Conservation (phyloP, 23 red algal species). For the Rhodosorus marinus region DNA sequence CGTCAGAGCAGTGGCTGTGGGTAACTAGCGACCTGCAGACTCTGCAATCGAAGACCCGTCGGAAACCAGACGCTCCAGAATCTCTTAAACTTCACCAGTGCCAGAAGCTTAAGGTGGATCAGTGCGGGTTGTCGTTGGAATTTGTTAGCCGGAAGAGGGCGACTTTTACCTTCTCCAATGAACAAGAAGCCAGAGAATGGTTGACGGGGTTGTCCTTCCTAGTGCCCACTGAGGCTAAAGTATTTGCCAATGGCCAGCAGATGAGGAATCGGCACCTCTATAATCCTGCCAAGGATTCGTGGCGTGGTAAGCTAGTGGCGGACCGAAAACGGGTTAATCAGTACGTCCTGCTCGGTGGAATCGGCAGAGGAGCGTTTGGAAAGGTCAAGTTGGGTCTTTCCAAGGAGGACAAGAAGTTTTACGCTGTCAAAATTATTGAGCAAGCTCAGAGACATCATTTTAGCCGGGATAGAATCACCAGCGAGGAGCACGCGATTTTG, state of each 20-base stretch:
- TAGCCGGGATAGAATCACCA: no score
- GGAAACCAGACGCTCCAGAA: slow-evolving; percentile 28
- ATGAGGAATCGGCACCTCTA: slow-evolving; percentile 16
- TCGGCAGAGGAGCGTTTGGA: slow-evolving; percentile 74
- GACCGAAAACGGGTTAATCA: slow-evolving; percentile 60
- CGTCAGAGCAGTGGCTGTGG: slow-evolving; percentile 71
- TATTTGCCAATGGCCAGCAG: slow-evolving; percentile 12
- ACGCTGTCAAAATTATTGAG: slow-evolving; percentile 70
- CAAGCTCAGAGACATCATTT: no score
- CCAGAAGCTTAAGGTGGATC: slow-evolving; percentile 25
- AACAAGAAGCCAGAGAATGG: slow-evolving; percentile 36
- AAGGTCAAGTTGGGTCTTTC: slow-evolving; percentile 77
- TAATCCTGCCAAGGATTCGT: slow-evolving; percentile 51
- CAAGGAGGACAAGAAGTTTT: slow-evolving; percentile 51
- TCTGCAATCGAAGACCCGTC: slow-evolving; percentile 61
- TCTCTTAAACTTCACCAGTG: slow-evolving; percentile 43
- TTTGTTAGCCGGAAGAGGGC: slow-evolving; percentile 25
- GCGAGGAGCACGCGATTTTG: neutral
- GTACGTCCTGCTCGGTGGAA: slow-evolving; percentile 67
- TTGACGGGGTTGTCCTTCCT: slow-evolving; percentile 53
- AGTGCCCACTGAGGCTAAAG: slow-evolving; percentile 63
- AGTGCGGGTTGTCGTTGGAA: slow-evolving; percentile 43
- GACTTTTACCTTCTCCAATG: slow-evolving; percentile 29
- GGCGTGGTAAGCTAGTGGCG: slow-evolving; percentile 52
- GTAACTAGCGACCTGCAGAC: slow-evolving; percentile 51